Conservation (phyloP, 2,329 filamentous ascomycete species). For the Epichloe baconii region DNA sequence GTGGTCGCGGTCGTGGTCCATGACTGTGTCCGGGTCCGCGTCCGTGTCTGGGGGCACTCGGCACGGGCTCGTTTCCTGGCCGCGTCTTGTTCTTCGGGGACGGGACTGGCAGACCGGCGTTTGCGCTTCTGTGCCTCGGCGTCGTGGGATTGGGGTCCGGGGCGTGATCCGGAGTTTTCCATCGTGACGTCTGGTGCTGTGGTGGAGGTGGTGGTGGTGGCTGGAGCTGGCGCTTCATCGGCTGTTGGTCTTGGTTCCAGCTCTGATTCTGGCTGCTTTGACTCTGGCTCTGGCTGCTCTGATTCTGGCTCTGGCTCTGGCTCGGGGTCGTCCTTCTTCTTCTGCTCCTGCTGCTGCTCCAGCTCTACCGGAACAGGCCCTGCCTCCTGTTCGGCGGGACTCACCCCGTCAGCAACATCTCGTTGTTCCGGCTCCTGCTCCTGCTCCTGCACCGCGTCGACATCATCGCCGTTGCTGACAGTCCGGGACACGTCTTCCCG, state of each 20-base stretch:
- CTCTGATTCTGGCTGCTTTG: neutral
- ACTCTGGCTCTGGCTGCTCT: neutral
- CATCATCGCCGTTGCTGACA: neutral
- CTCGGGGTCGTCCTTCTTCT: neutral
- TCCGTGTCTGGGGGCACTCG: neutral
- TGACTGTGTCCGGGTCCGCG: neutral
- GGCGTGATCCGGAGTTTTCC: neutral
- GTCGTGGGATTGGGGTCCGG: neutral
- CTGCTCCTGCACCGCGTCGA: neutral
- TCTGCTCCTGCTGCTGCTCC: neutral
- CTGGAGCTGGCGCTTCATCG: neutral
- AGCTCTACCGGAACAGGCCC: neutral
- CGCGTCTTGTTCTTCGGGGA: slow-evolving; percentile 38
- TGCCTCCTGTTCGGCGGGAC: neutral
- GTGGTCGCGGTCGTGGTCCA: slow-evolving; percentile 18
- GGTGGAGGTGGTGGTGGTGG: neutral
- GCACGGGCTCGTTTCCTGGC: slow-evolving; percentile 42
- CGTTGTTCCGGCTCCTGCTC: too few relatives aligned
- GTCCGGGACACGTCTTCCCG: neutral
- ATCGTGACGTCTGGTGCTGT: neutral
- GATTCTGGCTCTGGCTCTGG: neutral
- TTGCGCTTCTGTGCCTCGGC: slow-evolving; percentile 50
- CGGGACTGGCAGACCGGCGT: slow-evolving; percentile 50
- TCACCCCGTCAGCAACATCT: neutral
- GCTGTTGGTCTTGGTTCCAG: neutral